Percentiles rank a stretch among this genome's conserved stretches.
Conservation (phyloP, 192 early-diverging fungal species). For the Mortierella claussenii region DNA sequence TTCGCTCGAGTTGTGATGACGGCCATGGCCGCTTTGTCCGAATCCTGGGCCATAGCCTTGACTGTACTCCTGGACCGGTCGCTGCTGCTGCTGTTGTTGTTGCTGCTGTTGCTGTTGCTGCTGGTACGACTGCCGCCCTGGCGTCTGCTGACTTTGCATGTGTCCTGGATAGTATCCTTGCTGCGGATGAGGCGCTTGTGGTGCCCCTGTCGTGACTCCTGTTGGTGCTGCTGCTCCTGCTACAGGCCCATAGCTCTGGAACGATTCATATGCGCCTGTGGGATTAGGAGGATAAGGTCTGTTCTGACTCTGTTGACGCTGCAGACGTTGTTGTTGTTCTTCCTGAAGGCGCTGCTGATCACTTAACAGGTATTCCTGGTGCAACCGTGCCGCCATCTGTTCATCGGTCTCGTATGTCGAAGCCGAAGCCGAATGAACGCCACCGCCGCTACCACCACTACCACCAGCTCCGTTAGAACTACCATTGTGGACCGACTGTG, state of each 20-base stretch:
- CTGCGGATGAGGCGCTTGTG: too few species aligned
- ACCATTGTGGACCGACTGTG: conserved; percentile 1
- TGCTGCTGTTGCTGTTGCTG: conserved; percentile 16
- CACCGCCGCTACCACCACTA: neutral
- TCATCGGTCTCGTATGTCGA: conserved; percentile 29
- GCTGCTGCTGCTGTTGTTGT: conserved; percentile 4
- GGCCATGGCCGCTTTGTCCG: conserved; percentile 6
- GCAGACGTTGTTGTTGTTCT: conserved; percentile 6
- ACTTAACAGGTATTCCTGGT: conserved; percentile 28
- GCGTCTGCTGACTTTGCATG: too few species aligned
- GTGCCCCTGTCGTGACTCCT: too few species aligned
- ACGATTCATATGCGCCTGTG: too few species aligned
- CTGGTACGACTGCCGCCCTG: too few species aligned
- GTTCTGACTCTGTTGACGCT: conserved; percentile 13
- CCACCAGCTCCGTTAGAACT: conserved; percentile 1
- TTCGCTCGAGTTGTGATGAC: conserved; percentile 28
- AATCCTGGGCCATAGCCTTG: conserved; percentile 1
- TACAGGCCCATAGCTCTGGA: too few species aligned
- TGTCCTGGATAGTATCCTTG: too few species aligned
- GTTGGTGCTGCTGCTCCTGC: conserved; percentile 20
- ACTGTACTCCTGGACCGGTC: neutral
- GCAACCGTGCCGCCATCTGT: conserved; percentile 42
- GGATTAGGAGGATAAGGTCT: too few species aligned
- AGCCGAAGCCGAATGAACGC: neutral
- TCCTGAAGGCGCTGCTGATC: too few species aligned